Evolutionary conservation across 805 yeast genomes (phyloP).

Genomic region (Metschnikowia similis): DNA sequence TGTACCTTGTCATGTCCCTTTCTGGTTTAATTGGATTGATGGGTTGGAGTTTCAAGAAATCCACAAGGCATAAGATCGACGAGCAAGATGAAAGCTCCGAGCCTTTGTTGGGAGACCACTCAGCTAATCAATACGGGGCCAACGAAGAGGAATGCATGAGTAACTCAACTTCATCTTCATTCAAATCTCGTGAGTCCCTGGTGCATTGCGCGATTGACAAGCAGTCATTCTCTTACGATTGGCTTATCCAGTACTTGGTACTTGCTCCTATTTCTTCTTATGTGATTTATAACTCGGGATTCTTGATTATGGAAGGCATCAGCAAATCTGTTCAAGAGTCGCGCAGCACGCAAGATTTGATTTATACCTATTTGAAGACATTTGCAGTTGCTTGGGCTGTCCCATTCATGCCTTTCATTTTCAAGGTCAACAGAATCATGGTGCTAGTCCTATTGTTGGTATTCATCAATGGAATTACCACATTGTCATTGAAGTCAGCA

Average conservation of each 20-base stretch:
- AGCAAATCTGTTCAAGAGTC: constrained; percentile 73
- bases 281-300: constrained; percentile 51
- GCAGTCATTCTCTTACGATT: constrained; percentile 62
- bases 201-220: constrained; percentile 19
- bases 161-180: constrained; percentile 23
- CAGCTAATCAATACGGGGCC: constrained; percentile 13
- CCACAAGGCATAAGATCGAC: constrained; percentile 2
- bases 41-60: constrained; percentile 36
- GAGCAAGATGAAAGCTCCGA: constrained; percentile 23
- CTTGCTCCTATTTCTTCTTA: constrained; percentile 63
- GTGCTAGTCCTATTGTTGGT: constrained; percentile 36
- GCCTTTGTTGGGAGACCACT: constrained; percentile 26
- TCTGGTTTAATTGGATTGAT: constrained; percentile 52
- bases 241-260: constrained; percentile 71
- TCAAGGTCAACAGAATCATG: constrained; percentile 56
- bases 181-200: constrained; percentile 7
- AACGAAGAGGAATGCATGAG: constrained; percentile 12
- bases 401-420: constrained; percentile 65
- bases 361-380: constrained; percentile 25
- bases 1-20: constrained; percentile 44
- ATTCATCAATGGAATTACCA: constrained; percentile 28
- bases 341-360: constrained; percentile 33
- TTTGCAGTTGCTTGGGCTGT: constrained; percentile 31
- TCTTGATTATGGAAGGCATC: constrained; percentile 56
- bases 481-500: constrained; percentile 46